These are phyloP conservation scores for Coelomomyces lativittatus DNA, from an alignment of 371 early-diverging fungal genomes.

Conservation along the genomic window DNA sequence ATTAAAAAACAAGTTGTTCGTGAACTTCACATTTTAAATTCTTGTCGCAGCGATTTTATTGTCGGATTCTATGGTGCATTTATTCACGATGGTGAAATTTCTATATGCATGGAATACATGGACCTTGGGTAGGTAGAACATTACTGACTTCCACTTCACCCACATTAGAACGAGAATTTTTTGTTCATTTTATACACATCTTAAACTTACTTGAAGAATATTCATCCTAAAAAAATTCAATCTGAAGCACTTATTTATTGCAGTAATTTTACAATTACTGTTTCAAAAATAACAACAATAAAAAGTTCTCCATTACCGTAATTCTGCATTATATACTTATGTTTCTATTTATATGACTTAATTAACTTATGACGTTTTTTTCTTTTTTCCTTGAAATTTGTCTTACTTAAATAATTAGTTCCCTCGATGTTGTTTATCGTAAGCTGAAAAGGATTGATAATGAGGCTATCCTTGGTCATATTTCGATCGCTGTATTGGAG, in stretches of 20 bases:
- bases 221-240: too few species aligned
- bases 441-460: background rate
- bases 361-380: too few species aligned
- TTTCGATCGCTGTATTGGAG: slow-evolving; percentile 38
- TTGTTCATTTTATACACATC: too few species aligned
- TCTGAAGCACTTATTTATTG: background rate
- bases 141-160: background rate
- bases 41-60: slow-evolving; percentile 76
- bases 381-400: too few species aligned
- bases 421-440: background rate
- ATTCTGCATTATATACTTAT: background rate
- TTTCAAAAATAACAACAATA: background rate
- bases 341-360: too few species aligned
- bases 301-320: background rate
- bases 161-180: too few species aligned
- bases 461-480: slow-evolving; percentile 37
- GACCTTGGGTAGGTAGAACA: background rate
- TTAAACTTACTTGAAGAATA: too few species aligned
- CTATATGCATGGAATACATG: slow-evolving; percentile 92
- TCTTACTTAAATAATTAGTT: background rate
- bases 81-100: slow-evolving; percentile 67
- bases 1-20: slow-evolving; percentile 69
- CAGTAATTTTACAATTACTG: background rate
- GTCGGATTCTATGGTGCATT: slow-evolving; percentile 86
- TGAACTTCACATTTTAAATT: slow-evolving; percentile 68